These are phyloP conservation scores for Salvia splendens DNA, from an alignment of 257 asterid species.

Conservation along the genomic window DNA sequence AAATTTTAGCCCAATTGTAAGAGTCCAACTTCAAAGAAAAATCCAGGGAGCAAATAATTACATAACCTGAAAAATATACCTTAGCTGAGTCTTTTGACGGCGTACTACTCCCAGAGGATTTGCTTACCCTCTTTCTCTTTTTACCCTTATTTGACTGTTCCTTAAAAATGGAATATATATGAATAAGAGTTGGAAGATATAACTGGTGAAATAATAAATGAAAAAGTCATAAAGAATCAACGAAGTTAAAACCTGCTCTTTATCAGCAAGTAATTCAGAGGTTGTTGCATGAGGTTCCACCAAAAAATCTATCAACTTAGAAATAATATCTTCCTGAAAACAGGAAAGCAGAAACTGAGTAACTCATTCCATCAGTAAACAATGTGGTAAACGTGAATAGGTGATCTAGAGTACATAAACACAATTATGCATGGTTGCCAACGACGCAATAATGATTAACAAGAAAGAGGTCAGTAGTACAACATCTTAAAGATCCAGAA, in stretches of 20 bases:
- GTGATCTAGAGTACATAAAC: conserved; percentile 1
- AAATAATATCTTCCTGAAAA: conserved; percentile 73
- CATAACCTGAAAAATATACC: conserved; percentile 41
- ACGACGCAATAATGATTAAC: not conserved
- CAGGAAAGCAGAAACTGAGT: conserved; percentile 16
- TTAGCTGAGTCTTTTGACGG: conserved; percentile 59
- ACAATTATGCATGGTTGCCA: not conserved
- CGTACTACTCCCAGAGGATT: conserved; percentile 51
- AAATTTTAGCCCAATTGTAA: conserved; percentile 8
- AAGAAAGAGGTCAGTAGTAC: not conserved
- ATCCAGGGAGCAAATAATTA: not conserved
- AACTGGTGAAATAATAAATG: not conserved
- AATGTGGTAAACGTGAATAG: conserved; percentile 9
- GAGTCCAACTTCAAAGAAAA: not conserved
- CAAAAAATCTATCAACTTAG: conserved; percentile 74
- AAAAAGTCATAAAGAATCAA: not conserved
- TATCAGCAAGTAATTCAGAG: conserved; percentile 63
- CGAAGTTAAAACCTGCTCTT: conserved; percentile 59
- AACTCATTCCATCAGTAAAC: not conserved
- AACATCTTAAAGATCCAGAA: conserved; percentile 18
- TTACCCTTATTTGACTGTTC: conserved; percentile 67
- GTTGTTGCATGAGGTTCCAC: conserved; percentile 74
- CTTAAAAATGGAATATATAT: conserved; percentile 4
- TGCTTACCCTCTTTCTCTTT: conserved; percentile 72
- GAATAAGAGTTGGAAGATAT: conserved; percentile 4